Percentiles rank a stretch among this genome's conserved stretches.
Evolutionary conservation across 2,329 filamentous ascomycete genomes (phyloP).

Genomic region (Fonsecaea pedrosoi): DNA sequence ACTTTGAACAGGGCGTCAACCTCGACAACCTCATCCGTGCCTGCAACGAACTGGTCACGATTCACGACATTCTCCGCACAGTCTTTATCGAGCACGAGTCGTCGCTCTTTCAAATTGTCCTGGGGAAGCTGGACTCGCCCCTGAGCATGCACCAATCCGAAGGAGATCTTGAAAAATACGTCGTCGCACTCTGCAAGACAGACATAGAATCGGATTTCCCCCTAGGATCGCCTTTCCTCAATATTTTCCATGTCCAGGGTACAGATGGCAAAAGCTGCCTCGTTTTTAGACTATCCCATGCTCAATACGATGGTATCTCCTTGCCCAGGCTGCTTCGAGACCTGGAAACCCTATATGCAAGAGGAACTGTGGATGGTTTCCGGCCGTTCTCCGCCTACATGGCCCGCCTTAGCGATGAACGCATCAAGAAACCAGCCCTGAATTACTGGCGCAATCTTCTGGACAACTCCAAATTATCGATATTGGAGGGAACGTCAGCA

Average conservation of each 20-base stretch:
- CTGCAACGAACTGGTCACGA: slow-evolving; percentile 60
- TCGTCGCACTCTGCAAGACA: slow-evolving; percentile 59
- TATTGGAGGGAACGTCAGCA: slow-evolving; percentile 5
- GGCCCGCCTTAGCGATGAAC: slow-evolving; percentile 53
- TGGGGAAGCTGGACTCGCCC: slow-evolving; percentile 60
- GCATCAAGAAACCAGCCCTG: slow-evolving; percentile 44
- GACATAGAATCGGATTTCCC: slow-evolving; percentile 64
- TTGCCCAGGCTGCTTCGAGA: slow-evolving; percentile 67
- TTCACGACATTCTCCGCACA: slow-evolving; percentile 70
- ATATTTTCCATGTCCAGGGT: slow-evolving; percentile 59
- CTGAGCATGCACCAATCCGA: slow-evolving; percentile 63
- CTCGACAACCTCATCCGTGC: slow-evolving; percentile 54
- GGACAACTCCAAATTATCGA: slow-evolving; percentile 44
- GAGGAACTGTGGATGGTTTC: slow-evolving; percentile 46
- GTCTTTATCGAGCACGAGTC: slow-evolving; percentile 64
- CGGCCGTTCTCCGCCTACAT: slow-evolving; percentile 56
- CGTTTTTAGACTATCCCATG: slow-evolving; percentile 67
- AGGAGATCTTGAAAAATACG: slow-evolving; percentile 54
- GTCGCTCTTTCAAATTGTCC: slow-evolving; percentile 63
- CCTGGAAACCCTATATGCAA: slow-evolving; percentile 62
- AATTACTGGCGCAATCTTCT: slow-evolving; percentile 68
- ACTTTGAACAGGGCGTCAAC: slow-evolving; percentile 62
- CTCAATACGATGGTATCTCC: slow-evolving; percentile 73
- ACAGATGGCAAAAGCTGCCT: slow-evolving; percentile 56
- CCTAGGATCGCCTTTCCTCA: slow-evolving; percentile 66